Evolutionary conservation across 768 basidiomycete species (phyloP), one percentile per base, ranked within the genome.

Genomic region (Dioszegia aurantiaca): DNA sequence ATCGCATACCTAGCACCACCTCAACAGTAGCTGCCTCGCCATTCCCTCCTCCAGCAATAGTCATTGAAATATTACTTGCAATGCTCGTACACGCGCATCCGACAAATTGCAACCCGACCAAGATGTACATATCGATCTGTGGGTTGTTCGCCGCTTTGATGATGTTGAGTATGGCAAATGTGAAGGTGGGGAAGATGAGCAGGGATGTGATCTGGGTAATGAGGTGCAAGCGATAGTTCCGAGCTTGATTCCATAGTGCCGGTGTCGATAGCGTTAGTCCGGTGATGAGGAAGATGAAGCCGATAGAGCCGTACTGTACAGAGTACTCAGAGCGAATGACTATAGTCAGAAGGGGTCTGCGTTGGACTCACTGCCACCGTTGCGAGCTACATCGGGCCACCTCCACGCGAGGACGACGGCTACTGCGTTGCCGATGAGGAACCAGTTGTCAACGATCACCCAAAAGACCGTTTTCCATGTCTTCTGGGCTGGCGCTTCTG

Each of bases 41-140:
- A 49, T 64, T 73, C 11, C 72, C 72, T 9, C 62, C 61, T 17
- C 68, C 69, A 11, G 58, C 58, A 14, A 65, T 53, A 2, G 72
- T 73, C 67, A 71, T 70, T 12, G 67, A 63, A 33, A 73, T 65
- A 56, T 73, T 73, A 46, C 64, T 66, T 37, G 72, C 72, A 19
- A 73, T 67, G n/a, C 69, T 70, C 28, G 72, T 73, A 37, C 69
- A 69, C 39, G 68, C 53, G 28, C 68, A 56, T 2, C 60, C 56
- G 63, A 73, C 64, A n/a, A 70, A 59, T 27, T 71, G 63, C 16
- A 73, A 44, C 26, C 72, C 72, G 11, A 65, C 65, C 33, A 70
- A 54, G 1, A 69, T 62, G 30, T 56, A 62, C n/a, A 54, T 39
- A 53, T 73, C 69, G 55, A 73, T 65, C 23, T 45, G 40, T 17